Evolutionary conservation across 306 rosid genomes (phyloP).

Genomic region (Prunus armeniaca): DNA sequence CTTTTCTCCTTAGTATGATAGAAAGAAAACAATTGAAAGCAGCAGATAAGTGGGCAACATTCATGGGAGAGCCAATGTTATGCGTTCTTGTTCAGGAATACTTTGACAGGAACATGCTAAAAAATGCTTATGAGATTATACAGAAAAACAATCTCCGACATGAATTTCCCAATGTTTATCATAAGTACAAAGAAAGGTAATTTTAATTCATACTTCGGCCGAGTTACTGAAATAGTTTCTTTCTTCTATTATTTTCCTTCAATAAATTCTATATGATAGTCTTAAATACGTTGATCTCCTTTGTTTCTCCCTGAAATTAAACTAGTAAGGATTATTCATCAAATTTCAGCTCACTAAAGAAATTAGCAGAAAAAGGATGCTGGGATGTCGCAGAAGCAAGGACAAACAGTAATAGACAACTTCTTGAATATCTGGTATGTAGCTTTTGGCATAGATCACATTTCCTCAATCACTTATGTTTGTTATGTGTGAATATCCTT

Average conservation of each 20-base stretch:
- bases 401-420: conserved; percentile 63
- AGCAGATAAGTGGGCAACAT: conserved; percentile 96
- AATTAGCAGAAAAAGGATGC: conserved; percentile 87
- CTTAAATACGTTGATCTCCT: conserved; percentile 15
- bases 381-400: conserved; percentile 98
- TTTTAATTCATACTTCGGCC: conserved; percentile 10
- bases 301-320: neutral
- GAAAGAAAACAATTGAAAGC: conserved; percentile 67
- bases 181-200: conserved; percentile 81
- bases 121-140: conserved; percentile 65
- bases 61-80: conserved; percentile 78
- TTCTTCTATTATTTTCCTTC: neutral
- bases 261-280: conserved; percentile 21
- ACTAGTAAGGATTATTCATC: conserved; percentile 19
- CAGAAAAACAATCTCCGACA: conserved; percentile 68
- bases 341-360: conserved; percentile 69
- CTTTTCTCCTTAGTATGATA: conserved; percentile 71
- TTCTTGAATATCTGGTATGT: conserved; percentile 90
- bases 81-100: conserved; percentile 64
- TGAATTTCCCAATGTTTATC: conserved; percentile 79
- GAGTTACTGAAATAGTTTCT: neutral
- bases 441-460: conserved; percentile 15
- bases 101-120: conserved; percentile 61
- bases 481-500: too few species aligned
- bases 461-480: neutral